phyloP scores from a whole-genome alignment of 495 filamentous ascomycete species.

The Filosporella fistucella region DNA sequence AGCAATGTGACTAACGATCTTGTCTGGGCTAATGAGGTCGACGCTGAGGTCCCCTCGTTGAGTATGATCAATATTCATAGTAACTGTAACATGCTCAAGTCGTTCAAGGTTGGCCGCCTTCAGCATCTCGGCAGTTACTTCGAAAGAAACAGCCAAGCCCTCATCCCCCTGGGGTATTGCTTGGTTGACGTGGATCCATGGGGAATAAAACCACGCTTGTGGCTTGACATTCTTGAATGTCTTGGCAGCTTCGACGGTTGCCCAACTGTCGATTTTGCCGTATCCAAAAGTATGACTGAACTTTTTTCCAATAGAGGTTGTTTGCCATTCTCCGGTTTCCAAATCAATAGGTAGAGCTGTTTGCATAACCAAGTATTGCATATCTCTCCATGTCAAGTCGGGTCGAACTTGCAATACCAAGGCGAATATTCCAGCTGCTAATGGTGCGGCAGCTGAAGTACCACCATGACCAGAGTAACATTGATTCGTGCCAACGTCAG shows the following conservation, averaged over 20 bases:
- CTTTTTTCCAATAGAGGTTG: conserved; percentile 70
- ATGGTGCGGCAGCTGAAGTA: conserved; percentile 92
- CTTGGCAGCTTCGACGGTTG: conserved; percentile 81
- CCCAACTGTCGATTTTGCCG: conserved; percentile 86
- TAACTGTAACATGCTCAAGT: conserved; percentile 92
- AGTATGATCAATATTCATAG: conserved; percentile 89
- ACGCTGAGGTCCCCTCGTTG: conserved; percentile 89
- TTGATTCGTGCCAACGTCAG: conserved; percentile 79
- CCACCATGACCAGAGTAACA: conserved; percentile 82
- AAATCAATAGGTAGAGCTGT: conserved; percentile 78
- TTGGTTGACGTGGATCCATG: conserved; percentile 86
- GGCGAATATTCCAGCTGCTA: conserved; percentile 89
- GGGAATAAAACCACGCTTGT: conserved; percentile 92
- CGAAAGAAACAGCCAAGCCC: conserved; percentile 72
- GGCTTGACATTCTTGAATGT: conserved; percentile 87
- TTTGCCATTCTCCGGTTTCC: conserved; percentile 74
- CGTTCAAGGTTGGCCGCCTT: conserved; percentile 76
- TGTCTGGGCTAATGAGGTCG: conserved; percentile 80
- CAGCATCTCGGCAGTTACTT: conserved; percentile 72
- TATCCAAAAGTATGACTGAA: conserved; percentile 95
- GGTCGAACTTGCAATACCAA: conserved; percentile 84
- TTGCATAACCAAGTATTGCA: conserved; percentile 85
- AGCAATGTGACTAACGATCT: conserved; percentile 79
- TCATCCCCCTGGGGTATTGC: conserved; percentile 80
- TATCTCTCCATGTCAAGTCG: conserved; percentile 87